phyloP scores from a whole-genome alignment of 1,284 basidiomycete genomes.

The Melampsora americana region DNA sequence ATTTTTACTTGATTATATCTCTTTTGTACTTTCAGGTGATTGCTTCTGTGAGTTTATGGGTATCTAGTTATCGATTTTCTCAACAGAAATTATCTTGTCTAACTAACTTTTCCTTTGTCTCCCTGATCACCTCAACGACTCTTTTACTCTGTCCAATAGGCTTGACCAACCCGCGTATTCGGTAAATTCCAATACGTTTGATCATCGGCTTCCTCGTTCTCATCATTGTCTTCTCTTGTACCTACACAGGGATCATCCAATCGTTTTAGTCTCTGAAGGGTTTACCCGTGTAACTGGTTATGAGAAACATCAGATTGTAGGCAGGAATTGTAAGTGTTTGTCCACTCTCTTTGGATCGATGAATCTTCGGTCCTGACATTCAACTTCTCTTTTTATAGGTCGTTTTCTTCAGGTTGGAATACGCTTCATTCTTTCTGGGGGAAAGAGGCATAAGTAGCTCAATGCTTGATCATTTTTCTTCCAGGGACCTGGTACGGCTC shows the following conservation, averaged over 20 bases:
- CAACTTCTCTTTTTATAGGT: not conserved
- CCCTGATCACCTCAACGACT: not conserved
- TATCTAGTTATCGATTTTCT: conserved; percentile 17
- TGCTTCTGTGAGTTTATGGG: conserved; percentile 8
- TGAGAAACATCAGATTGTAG: conserved; percentile 46
- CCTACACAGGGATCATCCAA: conserved; percentile 50
- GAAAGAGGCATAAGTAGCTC: not conserved
- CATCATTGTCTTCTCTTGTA: not conserved
- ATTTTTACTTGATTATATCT: conserved; percentile 45
- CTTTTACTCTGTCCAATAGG: no score
- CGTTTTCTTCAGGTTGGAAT: not conserved
- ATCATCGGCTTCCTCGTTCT: not conserved
- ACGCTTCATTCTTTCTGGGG: not conserved
- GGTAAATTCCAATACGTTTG: not conserved
- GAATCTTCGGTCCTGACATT: not conserved
- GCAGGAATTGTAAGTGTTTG: conserved; percentile 48
- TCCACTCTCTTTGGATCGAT: not conserved
- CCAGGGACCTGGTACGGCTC: conserved; percentile 28
- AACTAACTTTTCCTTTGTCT: not conserved
- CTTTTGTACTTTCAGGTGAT: conserved; percentile 47
- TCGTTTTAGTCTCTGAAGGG: conserved; percentile 49
- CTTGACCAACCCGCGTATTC: not conserved
- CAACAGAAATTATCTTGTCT: conserved; percentile 17
- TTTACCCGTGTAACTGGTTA: conserved; percentile 51
- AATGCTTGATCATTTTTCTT: not conserved